These are phyloP conservation scores for Xylariaceae sp. DNA, from an alignment of 2,329 filamentous ascomycete genomes.

Conservation along the genomic window DNA sequence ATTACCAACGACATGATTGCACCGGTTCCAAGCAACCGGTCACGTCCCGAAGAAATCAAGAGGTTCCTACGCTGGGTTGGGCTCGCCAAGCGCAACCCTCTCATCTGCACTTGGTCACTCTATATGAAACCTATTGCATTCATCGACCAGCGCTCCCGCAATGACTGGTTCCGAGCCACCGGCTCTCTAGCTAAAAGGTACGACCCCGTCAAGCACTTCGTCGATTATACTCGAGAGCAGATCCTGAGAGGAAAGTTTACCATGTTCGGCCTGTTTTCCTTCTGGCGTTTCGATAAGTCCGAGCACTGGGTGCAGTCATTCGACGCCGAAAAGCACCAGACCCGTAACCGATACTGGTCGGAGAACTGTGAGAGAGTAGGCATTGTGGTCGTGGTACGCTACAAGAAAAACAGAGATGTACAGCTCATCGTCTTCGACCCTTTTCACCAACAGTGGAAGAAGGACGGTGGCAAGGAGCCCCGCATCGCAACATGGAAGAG, in stretches of 20 bases:
- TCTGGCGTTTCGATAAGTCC: background rate
- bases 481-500: background rate
- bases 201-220: constrained; percentile 1
- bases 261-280: constrained; percentile 2
- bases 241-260: background rate
- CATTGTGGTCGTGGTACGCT: background rate
- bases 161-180: constrained; percentile 1
- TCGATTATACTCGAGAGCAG: constrained; percentile 1
- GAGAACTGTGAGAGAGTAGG: background rate
- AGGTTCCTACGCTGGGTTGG: background rate
- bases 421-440: background rate
- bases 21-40: background rate
- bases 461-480: background rate
- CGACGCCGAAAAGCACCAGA: background rate
- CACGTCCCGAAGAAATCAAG: constrained; percentile 1
- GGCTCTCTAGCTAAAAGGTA: background rate
- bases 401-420: background rate
- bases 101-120: background rate
- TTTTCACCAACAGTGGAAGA: background rate
- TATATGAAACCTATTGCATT: constrained; percentile 3
- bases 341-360: background rate
- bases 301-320: background rate
- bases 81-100: background rate
- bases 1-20: background rate
- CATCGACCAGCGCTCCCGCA: background rate